Evolutionary conservation across 208 protist species (phyloP).

Genomic region (Acanthamoeba divionensis): DNA sequence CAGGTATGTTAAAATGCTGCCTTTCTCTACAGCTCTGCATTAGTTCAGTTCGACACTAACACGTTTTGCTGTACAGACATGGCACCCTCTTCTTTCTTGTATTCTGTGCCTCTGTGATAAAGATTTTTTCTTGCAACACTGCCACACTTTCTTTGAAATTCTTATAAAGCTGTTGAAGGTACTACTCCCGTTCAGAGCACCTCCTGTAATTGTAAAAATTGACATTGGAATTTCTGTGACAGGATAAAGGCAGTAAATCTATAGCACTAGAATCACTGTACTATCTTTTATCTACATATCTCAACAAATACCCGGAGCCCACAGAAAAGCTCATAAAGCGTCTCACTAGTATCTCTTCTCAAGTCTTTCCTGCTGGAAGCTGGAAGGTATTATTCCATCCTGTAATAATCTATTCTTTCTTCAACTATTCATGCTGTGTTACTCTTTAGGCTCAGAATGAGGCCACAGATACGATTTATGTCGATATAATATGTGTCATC

Average conservation of each 20-base stretch:
- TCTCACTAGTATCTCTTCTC: not conserved
- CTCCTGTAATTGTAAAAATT: not conserved
- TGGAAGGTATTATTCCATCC: not conserved
- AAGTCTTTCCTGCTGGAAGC: not conserved
- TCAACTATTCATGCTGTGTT: not conserved
- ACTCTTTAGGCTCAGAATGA: not conserved
- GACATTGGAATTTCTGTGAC: not conserved
- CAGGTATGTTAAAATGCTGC: not conserved
- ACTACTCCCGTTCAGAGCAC: not conserved
- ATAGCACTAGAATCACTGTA: conserved; percentile 8
- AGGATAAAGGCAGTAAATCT: conserved; percentile 33
- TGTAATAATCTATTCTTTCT: not conserved
- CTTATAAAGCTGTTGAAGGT: conserved; percentile 24
- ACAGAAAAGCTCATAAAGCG: not conserved
- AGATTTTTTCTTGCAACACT: not conserved
- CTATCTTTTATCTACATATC: not conserved
- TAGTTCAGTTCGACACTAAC: not conserved
- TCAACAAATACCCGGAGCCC: not conserved
- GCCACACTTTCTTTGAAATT: not conserved
- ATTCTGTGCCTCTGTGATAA: conserved; percentile 17
- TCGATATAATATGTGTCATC: conserved; percentile 31
- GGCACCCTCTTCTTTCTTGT: not conserved
- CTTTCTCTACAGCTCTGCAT: not conserved
- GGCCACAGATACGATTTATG: not conserved
- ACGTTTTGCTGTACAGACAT: not conserved